phyloP scores from a whole-genome alignment of 371 early-diverging fungal genomes.

The Globomyces sp. region DNA sequence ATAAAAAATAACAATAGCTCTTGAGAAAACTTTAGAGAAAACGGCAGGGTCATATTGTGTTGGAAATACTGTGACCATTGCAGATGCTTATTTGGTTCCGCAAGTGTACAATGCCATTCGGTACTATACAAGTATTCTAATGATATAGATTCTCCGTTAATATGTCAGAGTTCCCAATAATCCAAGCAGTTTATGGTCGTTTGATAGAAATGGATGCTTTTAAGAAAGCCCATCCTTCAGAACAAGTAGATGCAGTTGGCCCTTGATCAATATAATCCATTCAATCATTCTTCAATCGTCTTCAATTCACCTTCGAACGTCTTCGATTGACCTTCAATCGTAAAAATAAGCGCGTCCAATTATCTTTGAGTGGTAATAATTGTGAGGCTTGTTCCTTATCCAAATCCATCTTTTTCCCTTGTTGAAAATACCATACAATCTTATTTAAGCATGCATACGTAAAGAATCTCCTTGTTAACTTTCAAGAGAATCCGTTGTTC shows the following conservation, averaged over 20 bases:
- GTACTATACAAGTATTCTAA: neutral
- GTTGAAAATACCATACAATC: too few relatives aligned
- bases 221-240: slow-evolving; percentile 62
- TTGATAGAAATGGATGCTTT: slow-evolving; percentile 66
- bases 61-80: slow-evolving; percentile 81
- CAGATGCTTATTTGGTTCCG: slow-evolving; percentile 79
- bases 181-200: slow-evolving; percentile 55
- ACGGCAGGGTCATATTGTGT: slow-evolving; percentile 72
- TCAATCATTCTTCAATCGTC: neutral
- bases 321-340: too few relatives aligned
- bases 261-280: neutral
- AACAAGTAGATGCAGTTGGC: slow-evolving; percentile 63
- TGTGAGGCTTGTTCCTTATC: too few relatives aligned
- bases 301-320: too few relatives aligned
- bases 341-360: too few relatives aligned
- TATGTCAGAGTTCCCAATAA: slow-evolving; percentile 66
- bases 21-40: slow-evolving; percentile 63
- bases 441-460: too few relatives aligned
- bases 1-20: slow-evolving; percentile 28
- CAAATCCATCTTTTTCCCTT: too few relatives aligned
- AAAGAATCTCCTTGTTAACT: too few relatives aligned
- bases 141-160: slow-evolving; percentile 64
- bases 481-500: too few relatives aligned
- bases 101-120: slow-evolving; percentile 74
- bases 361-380: too few relatives aligned